A percentile compares a stretch with the other conserved stretches of the same genome.
These are phyloP conservation scores for Dactylonectria estremocensis DNA, from an alignment of 2,329 filamentous ascomycete genomes.

Conservation along the genomic window DNA sequence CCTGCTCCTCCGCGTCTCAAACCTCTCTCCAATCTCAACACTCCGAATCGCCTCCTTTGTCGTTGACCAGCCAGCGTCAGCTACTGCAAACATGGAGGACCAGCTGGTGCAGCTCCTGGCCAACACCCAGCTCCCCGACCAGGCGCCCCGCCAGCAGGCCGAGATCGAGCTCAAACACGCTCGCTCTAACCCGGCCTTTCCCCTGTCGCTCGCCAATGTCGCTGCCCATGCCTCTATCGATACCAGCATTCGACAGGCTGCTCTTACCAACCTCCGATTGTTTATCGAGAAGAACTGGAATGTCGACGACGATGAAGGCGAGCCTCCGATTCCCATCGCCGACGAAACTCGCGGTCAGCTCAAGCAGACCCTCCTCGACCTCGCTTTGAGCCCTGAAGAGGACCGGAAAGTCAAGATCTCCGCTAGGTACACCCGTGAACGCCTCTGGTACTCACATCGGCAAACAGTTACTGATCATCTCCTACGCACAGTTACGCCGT, in stretches of 20 bases:
- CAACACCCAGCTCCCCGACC: constrained; percentile 85
- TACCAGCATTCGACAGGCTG: constrained; percentile 84
- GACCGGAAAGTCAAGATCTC: constrained; percentile 90
- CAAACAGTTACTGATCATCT: constrained; percentile 16
- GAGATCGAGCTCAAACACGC: constrained; percentile 85
- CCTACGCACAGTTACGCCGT: constrained; percentile 73
- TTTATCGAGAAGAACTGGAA: constrained; percentile 92
- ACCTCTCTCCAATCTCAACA: neutral
- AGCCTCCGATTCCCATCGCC: constrained; percentile 74
- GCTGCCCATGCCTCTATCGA: constrained; percentile 82
- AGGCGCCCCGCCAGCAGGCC: constrained; percentile 85
- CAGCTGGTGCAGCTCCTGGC: constrained; percentile 90
- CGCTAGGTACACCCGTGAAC: constrained; percentile 75
- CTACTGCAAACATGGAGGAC: constrained; percentile 80
- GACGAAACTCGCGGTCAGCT: constrained; percentile 83
- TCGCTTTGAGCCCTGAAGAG: constrained; percentile 80
- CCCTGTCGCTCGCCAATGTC: constrained; percentile 84
- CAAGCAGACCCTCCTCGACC: constrained; percentile 80
- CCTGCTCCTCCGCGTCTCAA: constrained; percentile 17
- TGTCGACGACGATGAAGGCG: constrained; percentile 78
- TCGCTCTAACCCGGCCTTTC: constrained; percentile 79
- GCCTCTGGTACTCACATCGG: too few relatives aligned
- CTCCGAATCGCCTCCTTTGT: neutral
- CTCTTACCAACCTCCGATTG: constrained; percentile 83
- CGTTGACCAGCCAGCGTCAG: constrained; percentile 24